phyloP scores from a whole-genome alignment of 768 basidiomycete species.

The Fistulinella prunicolor region DNA sequence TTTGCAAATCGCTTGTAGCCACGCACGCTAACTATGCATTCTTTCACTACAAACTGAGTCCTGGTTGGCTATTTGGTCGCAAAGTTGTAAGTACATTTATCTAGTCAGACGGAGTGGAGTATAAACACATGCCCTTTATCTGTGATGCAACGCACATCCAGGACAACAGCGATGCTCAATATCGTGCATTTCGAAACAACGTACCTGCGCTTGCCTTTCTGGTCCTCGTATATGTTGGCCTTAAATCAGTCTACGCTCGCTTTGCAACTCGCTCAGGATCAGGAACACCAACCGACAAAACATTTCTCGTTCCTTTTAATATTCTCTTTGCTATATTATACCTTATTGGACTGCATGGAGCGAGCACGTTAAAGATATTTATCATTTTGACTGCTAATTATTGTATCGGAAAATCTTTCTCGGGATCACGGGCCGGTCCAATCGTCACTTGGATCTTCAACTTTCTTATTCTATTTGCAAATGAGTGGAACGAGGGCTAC shows the following conservation, averaged over 20 bases:
- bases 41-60: slow-evolving; percentile 55
- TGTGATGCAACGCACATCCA: slow-evolving; percentile 28
- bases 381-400: slow-evolving; percentile 72
- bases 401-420: slow-evolving; percentile 47
- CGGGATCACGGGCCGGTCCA: slow-evolving; percentile 45
- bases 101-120: no score
- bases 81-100: slow-evolving; percentile 56
- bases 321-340: slow-evolving; percentile 59
- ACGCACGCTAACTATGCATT: slow-evolving; percentile 70
- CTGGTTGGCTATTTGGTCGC: slow-evolving; percentile 83
- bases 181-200: slow-evolving; percentile 82
- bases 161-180: slow-evolving; percentile 94
- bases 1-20: slow-evolving; percentile 38
- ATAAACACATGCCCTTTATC: neutral
- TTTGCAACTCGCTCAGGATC: slow-evolving; percentile 21
- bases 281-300: slow-evolving; percentile 26
- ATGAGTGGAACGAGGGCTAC: slow-evolving; percentile 76
- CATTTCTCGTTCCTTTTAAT: slow-evolving; percentile 54
- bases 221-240: slow-evolving; percentile 48
- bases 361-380: slow-evolving; percentile 74
- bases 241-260: slow-evolving; percentile 51
- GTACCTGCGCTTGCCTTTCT: slow-evolving; percentile 58
- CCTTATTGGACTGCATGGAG: slow-evolving; percentile 76
- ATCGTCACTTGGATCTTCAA: slow-evolving; percentile 79
- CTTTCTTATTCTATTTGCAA: slow-evolving; percentile 65